Percentiles rank a stretch among this genome's conserved stretches.
Conservation (phyloP, 1,139 yeast genomes). For the Candida sp. region DNA sequence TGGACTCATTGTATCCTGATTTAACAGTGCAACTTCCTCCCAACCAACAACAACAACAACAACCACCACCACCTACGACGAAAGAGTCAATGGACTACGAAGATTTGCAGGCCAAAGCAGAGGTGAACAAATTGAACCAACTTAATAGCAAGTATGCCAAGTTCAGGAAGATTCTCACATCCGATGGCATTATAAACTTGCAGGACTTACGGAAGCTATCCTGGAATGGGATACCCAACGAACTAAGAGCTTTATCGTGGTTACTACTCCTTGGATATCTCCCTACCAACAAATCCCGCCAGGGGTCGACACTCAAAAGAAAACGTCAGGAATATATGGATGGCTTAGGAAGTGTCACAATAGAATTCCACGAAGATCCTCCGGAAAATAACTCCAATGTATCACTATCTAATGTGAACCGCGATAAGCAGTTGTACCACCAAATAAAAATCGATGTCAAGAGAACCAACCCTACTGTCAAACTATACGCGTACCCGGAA, state of each 20-base stretch:
- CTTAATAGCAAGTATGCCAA: constrained; percentile 64
- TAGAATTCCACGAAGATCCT: constrained; percentile 54
- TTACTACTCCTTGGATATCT: constrained; percentile 87
- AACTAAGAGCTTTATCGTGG: constrained; percentile 88
- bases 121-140: constrained; percentile 61
- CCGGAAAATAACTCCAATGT: constrained; percentile 19
- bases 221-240: constrained; percentile 94
- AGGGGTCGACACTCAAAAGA: constrained; percentile 68
- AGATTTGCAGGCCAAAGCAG: constrained; percentile 41
- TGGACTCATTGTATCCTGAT: constrained; percentile 46
- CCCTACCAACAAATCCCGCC: constrained; percentile 83
- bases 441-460: constrained; percentile 97
- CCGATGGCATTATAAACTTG: constrained; percentile 56
- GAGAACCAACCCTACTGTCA: constrained; percentile 87
- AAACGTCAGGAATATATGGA: constrained; percentile 88
- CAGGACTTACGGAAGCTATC: constrained; percentile 75
- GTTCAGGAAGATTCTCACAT: constrained; percentile 66
- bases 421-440: constrained; percentile 88
- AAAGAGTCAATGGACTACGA: constrained; percentile 25
- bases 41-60: background rate
- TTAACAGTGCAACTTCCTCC: constrained; percentile 22
- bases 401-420: constrained; percentile 23
- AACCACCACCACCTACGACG: background rate
- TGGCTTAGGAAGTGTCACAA: constrained; percentile 49
- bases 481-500: constrained; percentile 66